Percentiles rank a stretch among this genome's conserved stretches.
phyloP scores from a whole-genome alignment of 257 asterid species.

The Gentiana macrophylla region DNA sequence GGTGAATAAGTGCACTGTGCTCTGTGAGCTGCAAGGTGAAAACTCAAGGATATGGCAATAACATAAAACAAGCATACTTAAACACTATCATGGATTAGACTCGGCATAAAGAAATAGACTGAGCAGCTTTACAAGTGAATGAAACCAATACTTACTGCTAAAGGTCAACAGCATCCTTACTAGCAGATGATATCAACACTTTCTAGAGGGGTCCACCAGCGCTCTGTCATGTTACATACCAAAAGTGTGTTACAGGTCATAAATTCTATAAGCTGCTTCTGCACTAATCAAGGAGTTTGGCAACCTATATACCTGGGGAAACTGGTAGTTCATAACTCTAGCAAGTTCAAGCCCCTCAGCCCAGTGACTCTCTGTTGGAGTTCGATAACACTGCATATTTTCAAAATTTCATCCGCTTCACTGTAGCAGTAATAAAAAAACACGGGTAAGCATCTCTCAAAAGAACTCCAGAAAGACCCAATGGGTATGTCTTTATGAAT shows the following conservation, averaged over 20 bases:
- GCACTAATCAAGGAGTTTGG: too few relatives aligned
- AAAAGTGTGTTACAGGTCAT: not conserved
- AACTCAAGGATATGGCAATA: too few relatives aligned
- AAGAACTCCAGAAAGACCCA: too few relatives aligned
- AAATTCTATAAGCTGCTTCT: too few relatives aligned
- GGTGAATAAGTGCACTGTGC: too few relatives aligned
- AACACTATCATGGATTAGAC: too few relatives aligned
- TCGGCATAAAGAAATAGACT: not conserved
- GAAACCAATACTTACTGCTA: conserved; percentile 38
- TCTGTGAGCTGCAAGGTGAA: too few relatives aligned
- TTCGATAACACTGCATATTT: conserved; percentile 57
- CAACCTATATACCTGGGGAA: conserved; percentile 32
- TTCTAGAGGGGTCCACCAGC: conserved; percentile 40
- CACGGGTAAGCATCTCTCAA: too few relatives aligned
- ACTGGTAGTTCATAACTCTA: conserved; percentile 43
- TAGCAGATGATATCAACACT: conserved; percentile 59
- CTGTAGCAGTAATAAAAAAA: conserved; percentile 1
- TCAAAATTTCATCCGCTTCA: conserved; percentile 54
- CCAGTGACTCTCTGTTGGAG: conserved; percentile 47
- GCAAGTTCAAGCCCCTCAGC: conserved; percentile 62
- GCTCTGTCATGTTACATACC: conserved; percentile 10
- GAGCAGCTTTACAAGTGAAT: not conserved
- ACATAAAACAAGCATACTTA: too few relatives aligned
- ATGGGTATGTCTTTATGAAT: too few relatives aligned
- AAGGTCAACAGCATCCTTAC: conserved; percentile 66